phyloP scores from a whole-genome alignment of 192 early-diverging fungal species.

The Coemansia sp. region DNA sequence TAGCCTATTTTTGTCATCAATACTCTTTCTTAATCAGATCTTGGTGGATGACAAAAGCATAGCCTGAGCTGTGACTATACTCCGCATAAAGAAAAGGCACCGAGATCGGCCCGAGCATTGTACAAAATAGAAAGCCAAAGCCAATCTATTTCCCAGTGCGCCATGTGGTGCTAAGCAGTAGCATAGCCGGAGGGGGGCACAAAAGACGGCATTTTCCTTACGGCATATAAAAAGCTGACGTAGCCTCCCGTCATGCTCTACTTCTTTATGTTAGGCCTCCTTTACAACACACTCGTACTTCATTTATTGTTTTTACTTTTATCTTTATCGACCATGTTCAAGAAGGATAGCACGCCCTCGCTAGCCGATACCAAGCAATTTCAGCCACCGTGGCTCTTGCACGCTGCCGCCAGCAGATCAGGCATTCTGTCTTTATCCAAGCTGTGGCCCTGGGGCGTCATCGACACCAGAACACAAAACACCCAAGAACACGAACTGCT shows the following conservation, averaged over 20 bases:
- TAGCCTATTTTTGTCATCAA: too few relatives aligned
- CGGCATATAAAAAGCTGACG: neutral
- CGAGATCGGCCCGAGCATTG: neutral
- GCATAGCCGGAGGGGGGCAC: neutral
- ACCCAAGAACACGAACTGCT: constrained; percentile 28
- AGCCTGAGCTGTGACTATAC: neutral
- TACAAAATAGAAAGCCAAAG: neutral
- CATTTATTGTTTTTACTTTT: neutral
- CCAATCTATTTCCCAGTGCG: neutral
- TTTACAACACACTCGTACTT: neutral
- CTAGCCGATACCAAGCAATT: neutral
- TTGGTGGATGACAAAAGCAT: constrained; percentile 2
- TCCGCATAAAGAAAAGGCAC: neutral
- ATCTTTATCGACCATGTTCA: neutral
- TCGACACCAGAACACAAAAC: constrained; percentile 23
- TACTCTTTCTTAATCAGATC: neutral
- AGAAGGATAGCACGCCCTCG: neutral
- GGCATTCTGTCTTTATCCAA: constrained; percentile 8
- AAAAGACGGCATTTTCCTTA: neutral
- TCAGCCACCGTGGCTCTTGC: constrained; percentile 4
- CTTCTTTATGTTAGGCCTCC: neutral
- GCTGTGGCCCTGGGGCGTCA: constrained; percentile 18
- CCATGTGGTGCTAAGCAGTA: neutral
- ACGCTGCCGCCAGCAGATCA: neutral
- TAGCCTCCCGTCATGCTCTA: neutral